A percentile compares a stretch with the other conserved stretches of the same genome.
phyloP scores from a whole-genome alignment of 805 yeast species.

The Zygosaccharomyces gambellarensis region DNA sequence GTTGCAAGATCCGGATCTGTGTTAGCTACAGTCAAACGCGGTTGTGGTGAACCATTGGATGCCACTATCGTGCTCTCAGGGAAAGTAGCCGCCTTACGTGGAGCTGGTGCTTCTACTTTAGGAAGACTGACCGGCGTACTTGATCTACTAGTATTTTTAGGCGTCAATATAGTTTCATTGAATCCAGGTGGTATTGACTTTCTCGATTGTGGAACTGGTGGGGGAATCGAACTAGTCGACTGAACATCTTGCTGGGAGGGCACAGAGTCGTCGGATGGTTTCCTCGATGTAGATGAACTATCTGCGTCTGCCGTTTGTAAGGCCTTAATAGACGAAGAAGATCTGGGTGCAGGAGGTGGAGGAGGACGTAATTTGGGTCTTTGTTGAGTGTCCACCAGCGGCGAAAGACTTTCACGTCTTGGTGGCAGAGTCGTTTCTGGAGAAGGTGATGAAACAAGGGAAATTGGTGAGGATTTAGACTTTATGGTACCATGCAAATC shows the following conservation, averaged over 20 bases:
- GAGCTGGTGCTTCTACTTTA: constrained; percentile 19
- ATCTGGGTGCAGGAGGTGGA: constrained; percentile 19
- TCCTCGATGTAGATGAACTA: neutral
- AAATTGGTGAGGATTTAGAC: constrained; percentile 7
- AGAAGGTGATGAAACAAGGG: constrained; percentile 4
- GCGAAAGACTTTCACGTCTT: constrained; percentile 9
- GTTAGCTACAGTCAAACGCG: constrained; percentile 1
- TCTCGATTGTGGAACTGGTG: constrained; percentile 34
- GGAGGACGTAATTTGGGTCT: constrained; percentile 20
- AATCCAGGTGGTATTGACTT: constrained; percentile 39
- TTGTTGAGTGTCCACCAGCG: constrained; percentile 7
- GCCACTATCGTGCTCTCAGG: constrained; percentile 11
- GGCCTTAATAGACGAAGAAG: constrained; percentile 1
- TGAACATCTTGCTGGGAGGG: neutral
- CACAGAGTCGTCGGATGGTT: neutral
- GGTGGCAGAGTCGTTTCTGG: constrained; percentile 17
- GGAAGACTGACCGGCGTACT: constrained; percentile 14
- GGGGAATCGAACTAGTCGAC: constrained; percentile 18
- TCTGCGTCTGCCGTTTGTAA: neutral
- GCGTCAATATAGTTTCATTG: constrained; percentile 33
- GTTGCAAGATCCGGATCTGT: constrained; percentile 1
- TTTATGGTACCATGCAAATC: constrained; percentile 9
- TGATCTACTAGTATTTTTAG: constrained; percentile 28
- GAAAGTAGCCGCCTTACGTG: constrained; percentile 9
- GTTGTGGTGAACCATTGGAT: constrained; percentile 3